Evolutionary conservation across 2,329 filamentous ascomycete genomes (phyloP).

Genomic region (Hypocrella siamensis): DNA sequence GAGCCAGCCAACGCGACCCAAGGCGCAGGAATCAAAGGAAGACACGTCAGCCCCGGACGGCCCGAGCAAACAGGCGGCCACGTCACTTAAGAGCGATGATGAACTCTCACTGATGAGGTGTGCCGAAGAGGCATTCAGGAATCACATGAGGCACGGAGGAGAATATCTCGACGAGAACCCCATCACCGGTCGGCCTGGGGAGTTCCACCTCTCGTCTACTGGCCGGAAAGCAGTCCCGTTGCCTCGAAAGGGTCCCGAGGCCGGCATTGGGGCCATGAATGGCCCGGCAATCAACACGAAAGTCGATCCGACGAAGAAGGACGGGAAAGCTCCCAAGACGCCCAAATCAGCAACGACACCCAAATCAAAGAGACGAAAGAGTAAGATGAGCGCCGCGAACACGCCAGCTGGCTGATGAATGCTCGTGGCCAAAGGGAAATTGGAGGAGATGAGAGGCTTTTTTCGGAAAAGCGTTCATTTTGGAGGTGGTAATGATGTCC

Average conservation of each 20-base stretch:
- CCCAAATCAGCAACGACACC: constrained; percentile 23
- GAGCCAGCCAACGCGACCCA: constrained; percentile 10
- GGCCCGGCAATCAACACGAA: constrained; percentile 24
- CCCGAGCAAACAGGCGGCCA: constrained; percentile 11
- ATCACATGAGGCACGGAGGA: constrained; percentile 42
- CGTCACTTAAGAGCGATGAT: constrained; percentile 20
- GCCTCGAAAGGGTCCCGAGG: constrained; percentile 14
- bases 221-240: constrained; percentile 31
- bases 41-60: constrained; percentile 31
- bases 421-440: not conserved
- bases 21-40: constrained; percentile 25
- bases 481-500: too few species aligned
- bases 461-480: not conserved
- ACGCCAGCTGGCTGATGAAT: constrained; percentile 16
- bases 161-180: constrained; percentile 55
- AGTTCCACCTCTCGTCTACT: constrained; percentile 48
- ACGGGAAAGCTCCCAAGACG: constrained; percentile 28
- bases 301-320: constrained; percentile 28
- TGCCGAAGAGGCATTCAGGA: constrained; percentile 41
- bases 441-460: not conserved
- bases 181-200: constrained; percentile 49
- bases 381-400: constrained; percentile 21
- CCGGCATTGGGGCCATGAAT: constrained; percentile 18
- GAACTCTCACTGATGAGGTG: constrained; percentile 27
- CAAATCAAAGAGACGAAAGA: constrained; percentile 32